Percentiles rank a stretch among this genome's conserved stretches.
These are phyloP conservation scores for Tetracladium maxilliforme DNA, from an alignment of 2,329 filamentous ascomycete species.

Conservation along the genomic window DNA sequence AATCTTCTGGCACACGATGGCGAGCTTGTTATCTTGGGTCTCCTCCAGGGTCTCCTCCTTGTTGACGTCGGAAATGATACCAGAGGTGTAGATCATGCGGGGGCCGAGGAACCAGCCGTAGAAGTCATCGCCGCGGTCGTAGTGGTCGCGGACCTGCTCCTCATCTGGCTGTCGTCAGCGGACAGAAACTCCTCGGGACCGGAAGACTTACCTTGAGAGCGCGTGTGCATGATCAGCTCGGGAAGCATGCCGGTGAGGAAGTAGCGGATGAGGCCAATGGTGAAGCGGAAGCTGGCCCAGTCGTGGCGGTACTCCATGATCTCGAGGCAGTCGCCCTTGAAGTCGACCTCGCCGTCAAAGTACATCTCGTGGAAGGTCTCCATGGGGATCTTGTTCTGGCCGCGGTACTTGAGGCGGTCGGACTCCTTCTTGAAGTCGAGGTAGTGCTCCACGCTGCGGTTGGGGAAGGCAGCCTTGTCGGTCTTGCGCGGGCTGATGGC, in stretches of 20 bases:
- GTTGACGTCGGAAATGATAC: slow-evolving; percentile 78
- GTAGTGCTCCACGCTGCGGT: slow-evolving; percentile 82
- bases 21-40: slow-evolving; percentile 95
- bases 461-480: slow-evolving; percentile 79
- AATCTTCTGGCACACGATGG: slow-evolving; percentile 92
- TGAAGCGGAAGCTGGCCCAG: slow-evolving; percentile 93
- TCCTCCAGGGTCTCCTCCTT: slow-evolving; percentile 85
- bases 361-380: slow-evolving; percentile 98
- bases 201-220: slow-evolving; percentile 55
- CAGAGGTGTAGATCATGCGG: slow-evolving; percentile 97
- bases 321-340: slow-evolving; percentile 87
- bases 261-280: slow-evolving; percentile 69
- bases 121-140: slow-evolving; percentile 95
- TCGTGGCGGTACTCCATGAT: slow-evolving; percentile 89
- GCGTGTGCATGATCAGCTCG: slow-evolving; percentile 84
- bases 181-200: slow-evolving; percentile 1
- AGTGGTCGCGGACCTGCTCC: slow-evolving; percentile 95
- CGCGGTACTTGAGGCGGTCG: slow-evolving; percentile 53
- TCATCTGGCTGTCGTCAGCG: slow-evolving; percentile 44
- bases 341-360: slow-evolving; percentile 86
- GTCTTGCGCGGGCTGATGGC: slow-evolving; percentile 77
- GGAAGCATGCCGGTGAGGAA: slow-evolving; percentile 80
- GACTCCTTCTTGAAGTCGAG: slow-evolving; percentile 58
- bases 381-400: slow-evolving; percentile 71
- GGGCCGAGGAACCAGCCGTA: slow-evolving; percentile 98